These are phyloP conservation scores for Microcos paniculata DNA, from an alignment of 345 rosid species.

Conservation along the genomic window DNA sequence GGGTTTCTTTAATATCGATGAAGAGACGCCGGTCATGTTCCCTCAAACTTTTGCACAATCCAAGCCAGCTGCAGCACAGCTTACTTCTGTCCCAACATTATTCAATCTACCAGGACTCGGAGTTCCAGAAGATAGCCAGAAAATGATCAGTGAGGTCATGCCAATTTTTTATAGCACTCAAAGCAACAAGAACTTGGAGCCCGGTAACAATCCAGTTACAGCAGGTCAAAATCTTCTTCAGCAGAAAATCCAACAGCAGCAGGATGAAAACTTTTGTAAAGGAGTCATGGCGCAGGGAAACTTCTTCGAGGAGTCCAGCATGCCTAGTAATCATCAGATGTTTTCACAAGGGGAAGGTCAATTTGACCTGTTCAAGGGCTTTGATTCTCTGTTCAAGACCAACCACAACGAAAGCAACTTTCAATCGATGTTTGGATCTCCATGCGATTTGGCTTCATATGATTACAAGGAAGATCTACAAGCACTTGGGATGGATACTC, in stretches of 20 bases:
- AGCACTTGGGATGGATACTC: slow-evolving; percentile 45
- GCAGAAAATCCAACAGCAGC: slow-evolving; percentile 58
- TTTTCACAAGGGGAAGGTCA: slow-evolving; percentile 49
- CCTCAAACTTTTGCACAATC: slow-evolving; percentile 53
- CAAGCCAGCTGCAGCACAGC: slow-evolving; percentile 35
- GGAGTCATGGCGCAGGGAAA: slow-evolving; percentile 50
- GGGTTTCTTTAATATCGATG: slow-evolving; percentile 61
- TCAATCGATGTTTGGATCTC: slow-evolving; percentile 60
- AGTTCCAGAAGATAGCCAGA: slow-evolving; percentile 95
- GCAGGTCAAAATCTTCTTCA: slow-evolving; percentile 45
- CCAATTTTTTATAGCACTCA: slow-evolving; percentile 61
- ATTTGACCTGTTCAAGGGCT: slow-evolving; percentile 43
- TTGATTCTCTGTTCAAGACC: slow-evolving; percentile 46
- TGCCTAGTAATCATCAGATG: slow-evolving; percentile 43
- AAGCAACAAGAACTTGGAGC: slow-evolving; percentile 40
- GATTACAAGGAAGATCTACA: slow-evolving; percentile 72
- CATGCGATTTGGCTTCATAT: slow-evolving; percentile 59
- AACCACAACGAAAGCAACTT: slow-evolving; percentile 37
- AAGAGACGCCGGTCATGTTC: slow-evolving; percentile 72
- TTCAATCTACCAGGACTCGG: slow-evolving; percentile 68
- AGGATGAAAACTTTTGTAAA: slow-evolving; percentile 46
- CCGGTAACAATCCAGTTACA: slow-evolving; percentile 27
- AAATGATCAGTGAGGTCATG: slow-evolving; percentile 83
- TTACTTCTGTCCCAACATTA: slow-evolving; percentile 38
- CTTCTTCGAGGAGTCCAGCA: slow-evolving; percentile 57